phyloP scores from a whole-genome alignment of 2,329 filamentous ascomycete species.

The Claviceps pusilla region DNA sequence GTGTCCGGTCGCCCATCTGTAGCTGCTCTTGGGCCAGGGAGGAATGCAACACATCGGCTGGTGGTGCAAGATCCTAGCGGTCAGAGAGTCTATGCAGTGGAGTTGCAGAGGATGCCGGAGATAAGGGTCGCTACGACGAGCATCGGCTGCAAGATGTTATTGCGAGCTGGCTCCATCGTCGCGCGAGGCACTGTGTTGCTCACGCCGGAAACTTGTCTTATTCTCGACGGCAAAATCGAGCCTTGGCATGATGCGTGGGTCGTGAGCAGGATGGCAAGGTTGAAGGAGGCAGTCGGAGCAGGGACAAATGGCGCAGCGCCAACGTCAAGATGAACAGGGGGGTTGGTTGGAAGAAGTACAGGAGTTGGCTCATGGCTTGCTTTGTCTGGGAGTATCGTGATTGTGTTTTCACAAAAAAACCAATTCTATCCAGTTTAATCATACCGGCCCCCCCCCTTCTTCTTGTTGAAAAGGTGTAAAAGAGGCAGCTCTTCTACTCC shows the following conservation, averaged over 20 bases:
- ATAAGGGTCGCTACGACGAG: conserved; percentile 48
- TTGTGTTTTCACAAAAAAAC: background rate
- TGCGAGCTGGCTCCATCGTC: conserved; percentile 50
- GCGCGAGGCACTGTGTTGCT: conserved; percentile 68
- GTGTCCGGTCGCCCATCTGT: background rate
- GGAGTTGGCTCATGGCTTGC: conserved; percentile 1
- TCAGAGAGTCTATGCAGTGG: conserved; percentile 53
- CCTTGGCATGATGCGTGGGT: conserved; percentile 65
- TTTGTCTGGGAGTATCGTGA: background rate
- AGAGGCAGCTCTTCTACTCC: no score
- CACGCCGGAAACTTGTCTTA: conserved; percentile 48
- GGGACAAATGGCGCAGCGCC: background rate
- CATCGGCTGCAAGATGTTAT: conserved; percentile 70
- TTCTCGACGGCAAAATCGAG: conserved; percentile 83
- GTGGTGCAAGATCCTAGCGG: conserved; percentile 69
- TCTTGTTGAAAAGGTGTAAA: no score
- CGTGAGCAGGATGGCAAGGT: conserved; percentile 50
- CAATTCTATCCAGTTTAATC: background rate
- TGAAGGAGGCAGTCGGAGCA: conserved; percentile 43
- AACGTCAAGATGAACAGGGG: background rate
- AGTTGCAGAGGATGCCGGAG: conserved; percentile 50
- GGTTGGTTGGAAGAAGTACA: background rate
- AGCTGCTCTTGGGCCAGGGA: background rate
- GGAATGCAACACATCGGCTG: conserved; percentile 57
- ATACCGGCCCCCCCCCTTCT: no score